Evolutionary conservation across 352 stramenopile genomes (phyloP), one percentile per base, ranked within the genome.

Genomic region (Bremia lactucae): DNA sequence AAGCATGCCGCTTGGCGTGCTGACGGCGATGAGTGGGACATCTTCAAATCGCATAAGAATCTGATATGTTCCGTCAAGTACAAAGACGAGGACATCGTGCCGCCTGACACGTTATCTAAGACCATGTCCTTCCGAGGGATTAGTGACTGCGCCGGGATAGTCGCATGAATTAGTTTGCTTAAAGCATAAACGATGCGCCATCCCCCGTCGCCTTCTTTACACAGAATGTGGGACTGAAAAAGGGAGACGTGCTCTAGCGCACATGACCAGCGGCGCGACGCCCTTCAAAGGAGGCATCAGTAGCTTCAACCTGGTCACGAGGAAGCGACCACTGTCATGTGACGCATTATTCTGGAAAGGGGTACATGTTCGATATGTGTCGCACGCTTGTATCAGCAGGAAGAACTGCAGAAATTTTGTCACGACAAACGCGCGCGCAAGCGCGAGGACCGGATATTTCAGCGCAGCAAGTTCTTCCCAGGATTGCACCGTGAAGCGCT

Each of bases 351-450:
- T 46, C n/a, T 52, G 31, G 52, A 19, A 7, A 25, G 13, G 1
- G 35, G 8, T 13, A 6, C 4, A 38, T 46, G 38, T 42, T 52
- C 8, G 22, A 51, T 44, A 24, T 46, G 42, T 65, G 38, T 0
- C 2, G 19, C 11, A 49, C 31, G 15, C 42, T 16, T 6, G 22
- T 31, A 3, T 21, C 31, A 0, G 26, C 22, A 1, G 54, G 38
- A 0, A 68, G 31, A 2, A 31, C 14, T 0, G 40, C 39, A 2
- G 44, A 55, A 7, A 55, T 46, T 24, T 55, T 39, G 10, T 65
- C 55, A 0, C 39, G 34, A 10, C 55, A 55, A 13, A 59, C 10
- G 23, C 55, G 39, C 7, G 13, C n/a, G 31, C 25, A 59, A 38
- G 26, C 0, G 33, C 15, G 31, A 51, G 40, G 1, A 53, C 53